These are phyloP conservation scores for Ophiostoma piceae DNA, from an alignment of 2,329 filamentous ascomycete species.

Conservation along the genomic window DNA sequence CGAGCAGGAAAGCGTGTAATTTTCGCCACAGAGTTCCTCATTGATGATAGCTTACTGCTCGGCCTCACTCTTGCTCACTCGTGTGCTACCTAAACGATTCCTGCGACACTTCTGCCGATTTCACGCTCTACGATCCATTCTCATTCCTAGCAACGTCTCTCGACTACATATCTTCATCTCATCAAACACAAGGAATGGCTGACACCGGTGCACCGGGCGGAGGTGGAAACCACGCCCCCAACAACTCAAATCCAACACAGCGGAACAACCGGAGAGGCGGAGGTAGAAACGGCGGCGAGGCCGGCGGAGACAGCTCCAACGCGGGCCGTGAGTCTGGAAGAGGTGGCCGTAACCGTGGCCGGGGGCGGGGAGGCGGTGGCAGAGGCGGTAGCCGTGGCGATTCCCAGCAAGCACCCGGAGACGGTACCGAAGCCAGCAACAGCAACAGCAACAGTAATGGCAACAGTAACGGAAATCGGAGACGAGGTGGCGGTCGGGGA, in stretches of 20 bases:
- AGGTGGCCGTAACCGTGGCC: slow-evolving; percentile 32
- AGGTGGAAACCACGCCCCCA: neutral
- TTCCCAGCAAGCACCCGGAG: neutral
- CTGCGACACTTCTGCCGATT: neutral
- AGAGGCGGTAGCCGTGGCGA: slow-evolving; percentile 28
- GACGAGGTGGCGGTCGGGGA: slow-evolving; percentile 14
- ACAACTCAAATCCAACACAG: neutral
- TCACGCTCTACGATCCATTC: neutral
- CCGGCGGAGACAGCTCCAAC: slow-evolving; percentile 8
- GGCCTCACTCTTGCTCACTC: neutral
- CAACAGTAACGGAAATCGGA: neutral
- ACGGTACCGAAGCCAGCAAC: neutral
- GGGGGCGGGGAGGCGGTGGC: slow-evolving; percentile 28
- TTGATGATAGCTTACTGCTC: neutral
- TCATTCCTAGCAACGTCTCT: neutral
- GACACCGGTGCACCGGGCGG: neutral
- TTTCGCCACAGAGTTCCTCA: neutral
- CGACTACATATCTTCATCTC: neutral
- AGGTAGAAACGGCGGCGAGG: slow-evolving; percentile 5
- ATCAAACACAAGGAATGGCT: neutral
- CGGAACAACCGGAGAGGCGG: slow-evolving; percentile 6
- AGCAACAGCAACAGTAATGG: neutral
- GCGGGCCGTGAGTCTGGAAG: slow-evolving; percentile 38
- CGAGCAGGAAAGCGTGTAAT: neutral
- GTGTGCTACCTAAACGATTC: no score